phyloP scores from a whole-genome alignment of 2,329 filamentous ascomycete species.

The Penicillium brasilianum region DNA sequence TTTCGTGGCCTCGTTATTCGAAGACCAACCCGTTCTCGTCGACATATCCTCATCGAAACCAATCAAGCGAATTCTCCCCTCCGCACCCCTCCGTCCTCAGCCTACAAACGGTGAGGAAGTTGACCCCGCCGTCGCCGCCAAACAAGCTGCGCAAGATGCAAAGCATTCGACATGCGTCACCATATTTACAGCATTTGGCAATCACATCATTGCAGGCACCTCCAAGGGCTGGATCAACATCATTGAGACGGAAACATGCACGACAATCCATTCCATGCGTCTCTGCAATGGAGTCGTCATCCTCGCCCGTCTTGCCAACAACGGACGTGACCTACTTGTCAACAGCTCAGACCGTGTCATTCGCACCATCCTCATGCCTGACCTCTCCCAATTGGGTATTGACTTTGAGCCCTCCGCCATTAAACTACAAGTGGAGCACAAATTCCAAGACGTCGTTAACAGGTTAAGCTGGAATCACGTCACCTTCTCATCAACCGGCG shows the following conservation, averaged over 20 bases:
- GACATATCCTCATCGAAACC: conserved; percentile 74
- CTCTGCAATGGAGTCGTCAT: conserved; percentile 88
- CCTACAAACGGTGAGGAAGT: conserved; percentile 69
- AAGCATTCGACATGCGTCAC: conserved; percentile 95
- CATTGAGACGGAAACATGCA: conserved; percentile 78
- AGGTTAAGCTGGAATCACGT: conserved; percentile 95
- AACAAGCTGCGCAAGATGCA: conserved; percentile 86
- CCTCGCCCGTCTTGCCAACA: conserved; percentile 79
- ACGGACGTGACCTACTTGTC: conserved; percentile 84
- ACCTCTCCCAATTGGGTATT: conserved; percentile 60
- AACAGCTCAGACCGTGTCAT: conserved; percentile 96
- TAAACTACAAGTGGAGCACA: conserved; percentile 90
- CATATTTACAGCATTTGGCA: conserved; percentile 82
- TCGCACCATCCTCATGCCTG: conserved; percentile 86
- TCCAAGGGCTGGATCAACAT: conserved; percentile 97
- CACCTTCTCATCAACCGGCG: conserved; percentile 89
- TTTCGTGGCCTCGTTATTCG: conserved; percentile 90
- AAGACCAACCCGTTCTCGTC: conserved; percentile 88
- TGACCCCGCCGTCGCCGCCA: conserved; percentile 66
- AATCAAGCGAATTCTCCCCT: conserved; percentile 77
- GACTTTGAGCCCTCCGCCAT: conserved; percentile 82
- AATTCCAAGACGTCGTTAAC: conserved; percentile 98
- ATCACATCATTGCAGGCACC: conserved; percentile 89
- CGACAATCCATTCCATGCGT: conserved; percentile 87
- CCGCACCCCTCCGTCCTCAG: conserved; percentile 75